Base-by-base conservation (phyloP, 2,329 filamentous ascomycete genomes). In the Fusarium siculi region DNA sequence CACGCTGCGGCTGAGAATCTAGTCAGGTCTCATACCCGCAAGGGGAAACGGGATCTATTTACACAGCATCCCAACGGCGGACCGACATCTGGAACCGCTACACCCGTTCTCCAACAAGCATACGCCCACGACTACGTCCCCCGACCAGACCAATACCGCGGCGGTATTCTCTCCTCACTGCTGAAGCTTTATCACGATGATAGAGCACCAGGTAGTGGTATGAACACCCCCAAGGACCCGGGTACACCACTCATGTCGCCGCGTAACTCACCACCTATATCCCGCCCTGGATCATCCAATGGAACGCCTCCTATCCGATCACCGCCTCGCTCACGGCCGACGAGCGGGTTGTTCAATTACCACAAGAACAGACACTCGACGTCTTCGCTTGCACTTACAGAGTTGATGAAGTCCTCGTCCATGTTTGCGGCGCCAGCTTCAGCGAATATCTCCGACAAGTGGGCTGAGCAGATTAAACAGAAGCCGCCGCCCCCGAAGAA, bases 91-190 rank as follows among this genome's bases (percentile, higher is more conserved):
- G 82, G 83, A 47, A 82, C 80, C 14, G 78, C 77, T 9, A 84
- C 83, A 5, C 83, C 83, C 2, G 73, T 81, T 15, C 71, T 78
- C 23, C 85, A 89, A 47, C 85, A 87, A 28, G 87, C 89, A 47
- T 87, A 89, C 63, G 78, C 77, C 19, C 80, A 83, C 50, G 83
- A 84, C 62, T 93, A 93, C 77, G 88, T 93, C 23, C 90, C 91
- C 49, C 86, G 87, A 46, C 93, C 93, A 9, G 82, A 86, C 28
- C 88, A 91, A 70, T 95, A 93, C 79, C 89, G 91, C 55, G 92
- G 91, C 36, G 93, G 94, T 36, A 89, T 96, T 52, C 84, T 97
- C 2, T 91, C 91, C 5, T 92, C 91, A 0, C 84, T 97, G 1
- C 84, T 96, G 55, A 93, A 91, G 80, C 85, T 95, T 15, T 92